These are phyloP conservation scores for Fusarium odoratissimum DNA, from an alignment of 2,329 filamentous ascomycete genomes.

Conservation along the genomic window DNA sequence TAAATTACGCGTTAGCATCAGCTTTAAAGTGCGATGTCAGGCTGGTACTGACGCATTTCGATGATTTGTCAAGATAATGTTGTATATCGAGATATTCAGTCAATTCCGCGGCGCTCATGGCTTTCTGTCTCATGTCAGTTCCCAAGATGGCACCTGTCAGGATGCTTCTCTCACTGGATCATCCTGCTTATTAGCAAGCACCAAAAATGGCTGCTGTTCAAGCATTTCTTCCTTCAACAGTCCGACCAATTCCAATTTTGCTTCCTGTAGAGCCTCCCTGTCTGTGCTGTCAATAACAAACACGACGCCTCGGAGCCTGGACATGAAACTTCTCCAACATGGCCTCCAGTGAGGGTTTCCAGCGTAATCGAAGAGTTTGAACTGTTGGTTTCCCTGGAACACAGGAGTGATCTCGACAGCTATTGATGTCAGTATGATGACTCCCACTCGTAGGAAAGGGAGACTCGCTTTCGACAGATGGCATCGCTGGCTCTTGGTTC, in stretches of 20 bases:
- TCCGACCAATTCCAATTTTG: not conserved
- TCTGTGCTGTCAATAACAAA: constrained; percentile 12
- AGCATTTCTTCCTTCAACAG: not conserved
- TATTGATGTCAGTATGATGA: not conserved
- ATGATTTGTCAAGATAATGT: not conserved
- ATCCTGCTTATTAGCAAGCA: constrained; percentile 24
- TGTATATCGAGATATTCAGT: not conserved
- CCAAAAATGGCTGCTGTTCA: not conserved
- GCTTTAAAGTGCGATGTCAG: accelerated
- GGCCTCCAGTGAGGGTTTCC: not conserved
- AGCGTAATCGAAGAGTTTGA: constrained; percentile 3
- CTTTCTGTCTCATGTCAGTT: not conserved
- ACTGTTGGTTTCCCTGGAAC: not conserved
- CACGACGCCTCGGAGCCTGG: not conserved
- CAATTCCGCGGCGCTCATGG: not conserved
- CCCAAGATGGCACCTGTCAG: no score
- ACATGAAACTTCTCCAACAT: constrained; percentile 5
- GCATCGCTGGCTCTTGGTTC: accelerated
- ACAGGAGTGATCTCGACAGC: not conserved
- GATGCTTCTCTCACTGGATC: not conserved
- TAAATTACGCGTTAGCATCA: accelerated
- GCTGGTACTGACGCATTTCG: not conserved
- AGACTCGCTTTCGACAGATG: not conserved
- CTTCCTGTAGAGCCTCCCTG: not conserved
- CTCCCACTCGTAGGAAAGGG: accelerated